Evolutionary conservation across 2,329 filamentous ascomycete genomes (phyloP).

Genomic region (Sclerotinia sclerotiorum): DNA sequence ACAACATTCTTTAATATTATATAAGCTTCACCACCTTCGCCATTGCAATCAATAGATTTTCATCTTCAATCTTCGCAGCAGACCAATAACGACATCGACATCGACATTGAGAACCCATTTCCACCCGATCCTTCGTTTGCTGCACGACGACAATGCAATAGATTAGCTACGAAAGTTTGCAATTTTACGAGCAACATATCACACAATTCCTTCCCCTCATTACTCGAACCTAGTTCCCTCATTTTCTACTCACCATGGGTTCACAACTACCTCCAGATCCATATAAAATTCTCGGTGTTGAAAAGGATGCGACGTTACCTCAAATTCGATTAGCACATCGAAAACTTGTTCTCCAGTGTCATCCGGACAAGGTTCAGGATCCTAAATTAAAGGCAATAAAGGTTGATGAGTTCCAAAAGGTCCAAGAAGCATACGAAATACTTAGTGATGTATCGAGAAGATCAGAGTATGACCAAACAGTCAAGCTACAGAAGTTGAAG

Average conservation of each 20-base stretch:
- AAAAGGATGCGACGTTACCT: slow-evolving; percentile 66
- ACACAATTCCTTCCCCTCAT: slow-evolving; percentile 6
- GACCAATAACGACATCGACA: background rate
- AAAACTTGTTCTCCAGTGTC: slow-evolving; percentile 83
- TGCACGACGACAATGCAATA: slow-evolving; percentile 23
- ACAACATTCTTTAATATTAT: slow-evolving; percentile 15
- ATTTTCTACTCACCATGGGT: slow-evolving; percentile 26
- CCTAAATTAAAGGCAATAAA: slow-evolving; percentile 69
- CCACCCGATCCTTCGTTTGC: slow-evolving; percentile 4
- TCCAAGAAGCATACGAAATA: slow-evolving; percentile 90
- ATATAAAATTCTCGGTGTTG: slow-evolving; percentile 73
- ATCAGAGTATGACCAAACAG: slow-evolving; percentile 73
- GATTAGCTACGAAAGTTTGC: slow-evolving; percentile 14
- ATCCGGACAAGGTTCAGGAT: slow-evolving; percentile 84
- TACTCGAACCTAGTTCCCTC: background rate
- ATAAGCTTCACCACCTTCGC: background rate
- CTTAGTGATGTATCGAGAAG: slow-evolving; percentile 75
- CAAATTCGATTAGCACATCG: slow-evolving; percentile 79
- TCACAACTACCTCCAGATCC: slow-evolving; percentile 56
- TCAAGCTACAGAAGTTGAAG: slow-evolving; percentile 63
- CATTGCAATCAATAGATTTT: slow-evolving; percentile 15
- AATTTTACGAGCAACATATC: slow-evolving; percentile 21
- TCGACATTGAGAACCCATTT: background rate
- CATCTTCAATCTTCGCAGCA: slow-evolving; percentile 1
- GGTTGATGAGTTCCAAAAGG: slow-evolving; percentile 84